Evolutionary conservation across 306 rosid species (phyloP).

Genomic region (Quercus dentata): DNA sequence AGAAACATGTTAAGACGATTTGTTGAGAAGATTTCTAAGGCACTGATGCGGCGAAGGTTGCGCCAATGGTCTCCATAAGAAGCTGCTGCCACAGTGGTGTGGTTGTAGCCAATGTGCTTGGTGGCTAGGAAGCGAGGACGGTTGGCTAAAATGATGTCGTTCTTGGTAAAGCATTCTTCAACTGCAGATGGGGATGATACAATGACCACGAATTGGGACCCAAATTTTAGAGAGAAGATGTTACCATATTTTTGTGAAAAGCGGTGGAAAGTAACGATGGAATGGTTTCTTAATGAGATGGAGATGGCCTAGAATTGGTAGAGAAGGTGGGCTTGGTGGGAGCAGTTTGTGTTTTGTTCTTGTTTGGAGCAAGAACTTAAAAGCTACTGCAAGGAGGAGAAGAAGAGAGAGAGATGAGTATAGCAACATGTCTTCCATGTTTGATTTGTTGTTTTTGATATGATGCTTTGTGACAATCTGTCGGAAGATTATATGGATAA

Average conservation of each 20-base stretch:
- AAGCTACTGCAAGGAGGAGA: constrained; percentile 1
- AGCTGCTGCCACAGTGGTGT: constrained; percentile 23
- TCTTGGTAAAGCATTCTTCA: constrained; percentile 70
- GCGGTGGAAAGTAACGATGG: constrained; percentile 21
- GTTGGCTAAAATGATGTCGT: constrained; percentile 57
- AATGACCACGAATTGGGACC: constrained; percentile 30
- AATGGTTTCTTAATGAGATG: constrained; percentile 41
- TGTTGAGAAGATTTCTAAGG: constrained; percentile 54
- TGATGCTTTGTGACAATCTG: too few species aligned
- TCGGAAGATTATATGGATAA: too few species aligned
- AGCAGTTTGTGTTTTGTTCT: constrained; percentile 18
- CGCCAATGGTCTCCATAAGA: constrained; percentile 86
- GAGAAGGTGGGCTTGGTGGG: constrained; percentile 50
- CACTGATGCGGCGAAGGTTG: constrained; percentile 60
- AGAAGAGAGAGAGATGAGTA: background rate
- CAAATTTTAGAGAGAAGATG: constrained; percentile 22
- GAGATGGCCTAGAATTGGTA: constrained; percentile 63
- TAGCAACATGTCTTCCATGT: too few species aligned
- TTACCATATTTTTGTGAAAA: constrained; percentile 48
- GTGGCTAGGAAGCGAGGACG: constrained; percentile 24
- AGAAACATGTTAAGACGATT: constrained; percentile 24
- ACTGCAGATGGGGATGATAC: constrained; percentile 43
- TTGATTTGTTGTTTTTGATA: too few species aligned
- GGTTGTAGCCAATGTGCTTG: constrained; percentile 45
- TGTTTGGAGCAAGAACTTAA: constrained; percentile 20